These are phyloP conservation scores for Oryza punctata DNA, from an alignment of 176 grass and related monocot species.

Conservation along the genomic window DNA sequence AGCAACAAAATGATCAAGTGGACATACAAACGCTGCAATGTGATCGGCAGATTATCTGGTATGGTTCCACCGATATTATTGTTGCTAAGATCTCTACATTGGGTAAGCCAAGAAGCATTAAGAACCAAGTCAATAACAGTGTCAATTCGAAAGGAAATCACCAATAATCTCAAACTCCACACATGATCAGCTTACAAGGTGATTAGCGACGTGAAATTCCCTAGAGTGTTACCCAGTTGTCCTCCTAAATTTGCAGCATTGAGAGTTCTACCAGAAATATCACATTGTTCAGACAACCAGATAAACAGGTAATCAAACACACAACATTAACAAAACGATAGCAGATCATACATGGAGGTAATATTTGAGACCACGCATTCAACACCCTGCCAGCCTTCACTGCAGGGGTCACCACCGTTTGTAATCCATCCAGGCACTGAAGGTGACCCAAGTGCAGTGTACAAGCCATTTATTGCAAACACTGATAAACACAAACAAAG, in stretches of 20 bases:
- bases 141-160: neutral
- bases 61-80: slow-evolving; percentile 96
- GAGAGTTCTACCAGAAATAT: slow-evolving; percentile 58
- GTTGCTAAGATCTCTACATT: slow-evolving; percentile 89
- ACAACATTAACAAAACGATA: slow-evolving; percentile 23
- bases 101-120: slow-evolving; percentile 38
- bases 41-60: slow-evolving; percentile 80
- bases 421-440: slow-evolving; percentile 71
- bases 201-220: slow-evolving; percentile 78
- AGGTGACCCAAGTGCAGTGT: slow-evolving; percentile 69
- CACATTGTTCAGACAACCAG: slow-evolving; percentile 32
- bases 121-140: neutral
- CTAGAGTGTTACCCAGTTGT: slow-evolving; percentile 76
- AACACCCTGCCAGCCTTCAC: slow-evolving; percentile 84
- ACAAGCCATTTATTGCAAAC: slow-evolving; percentile 87
- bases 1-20: slow-evolving; percentile 3
- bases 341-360: slow-evolving; percentile 75
- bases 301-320: neutral
- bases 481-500: slow-evolving; percentile 48
- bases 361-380: slow-evolving; percentile 76
- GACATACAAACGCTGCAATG: slow-evolving; percentile 79
- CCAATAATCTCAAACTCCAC: slow-evolving; percentile 34
- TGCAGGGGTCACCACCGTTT: slow-evolving; percentile 86
- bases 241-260: slow-evolving; percentile 78
- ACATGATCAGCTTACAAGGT: slow-evolving; percentile 67